Percentiles rank a stretch among this genome's conserved stretches.
Conservation (phyloP, 345 rosid species). For the Eucalyptus polyanthemos region DNA sequence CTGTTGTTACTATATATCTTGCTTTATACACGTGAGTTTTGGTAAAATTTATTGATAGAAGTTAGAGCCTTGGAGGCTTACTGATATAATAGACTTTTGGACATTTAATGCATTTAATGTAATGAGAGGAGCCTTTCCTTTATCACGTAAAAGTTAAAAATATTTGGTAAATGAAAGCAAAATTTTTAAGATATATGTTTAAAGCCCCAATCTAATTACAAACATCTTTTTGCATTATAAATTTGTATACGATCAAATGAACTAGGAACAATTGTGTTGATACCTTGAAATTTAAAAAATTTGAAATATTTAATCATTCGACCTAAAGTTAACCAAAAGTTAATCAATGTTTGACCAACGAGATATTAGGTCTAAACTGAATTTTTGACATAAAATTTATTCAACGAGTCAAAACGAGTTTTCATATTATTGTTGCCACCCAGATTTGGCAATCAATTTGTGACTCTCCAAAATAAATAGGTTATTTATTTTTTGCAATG, state of each 20-base stretch:
- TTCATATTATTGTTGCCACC: not conserved
- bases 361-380: not conserved
- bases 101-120: not conserved
- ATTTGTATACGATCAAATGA: not conserved
- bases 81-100: not conserved
- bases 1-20: not conserved
- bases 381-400: not conserved
- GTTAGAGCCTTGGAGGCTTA: not conserved
- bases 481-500: not conserved
- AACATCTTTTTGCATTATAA: not conserved
- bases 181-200: not conserved
- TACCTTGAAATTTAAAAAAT: not conserved
- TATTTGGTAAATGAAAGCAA: not conserved
- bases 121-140: not conserved
- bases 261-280: not conserved
- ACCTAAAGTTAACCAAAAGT: too few relatives aligned
- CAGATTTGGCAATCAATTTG: not conserved
- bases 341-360: not conserved
- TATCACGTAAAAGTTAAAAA: not conserved
- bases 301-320: not conserved
- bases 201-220: not conserved
- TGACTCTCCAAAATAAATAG: rapidly evolving
- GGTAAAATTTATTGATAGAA: not conserved
- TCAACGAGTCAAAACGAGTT: not conserved
- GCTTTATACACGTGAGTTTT: not conserved